A percentile compares a stretch with the other conserved stretches of the same genome.
These are phyloP conservation scores for Thelonectria discophora DNA, from an alignment of 2,329 filamentous ascomycete species.

Conservation along the genomic window DNA sequence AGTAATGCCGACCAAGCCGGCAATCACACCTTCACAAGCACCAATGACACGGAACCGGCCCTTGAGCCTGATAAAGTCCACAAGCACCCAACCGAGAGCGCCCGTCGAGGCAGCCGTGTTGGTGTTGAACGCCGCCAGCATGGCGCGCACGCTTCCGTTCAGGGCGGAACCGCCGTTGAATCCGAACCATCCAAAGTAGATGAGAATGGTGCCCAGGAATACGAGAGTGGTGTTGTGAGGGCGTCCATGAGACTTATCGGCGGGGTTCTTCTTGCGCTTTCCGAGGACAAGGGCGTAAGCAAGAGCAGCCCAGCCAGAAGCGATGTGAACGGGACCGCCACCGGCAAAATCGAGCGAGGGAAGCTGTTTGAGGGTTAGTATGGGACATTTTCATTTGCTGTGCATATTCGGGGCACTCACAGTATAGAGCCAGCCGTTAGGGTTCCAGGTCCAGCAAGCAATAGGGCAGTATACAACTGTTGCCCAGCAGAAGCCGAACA, in stretches of 20 bases:
- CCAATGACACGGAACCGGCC: constrained; percentile 42
- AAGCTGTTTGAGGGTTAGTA: constrained; percentile 8
- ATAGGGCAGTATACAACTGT: constrained; percentile 69
- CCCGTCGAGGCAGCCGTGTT: constrained; percentile 65
- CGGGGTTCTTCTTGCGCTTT: constrained; percentile 60
- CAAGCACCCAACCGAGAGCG: constrained; percentile 60
- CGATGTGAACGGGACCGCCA: constrained; percentile 70
- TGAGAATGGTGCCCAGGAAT: constrained; percentile 69
- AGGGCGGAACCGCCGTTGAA: constrained; percentile 61
- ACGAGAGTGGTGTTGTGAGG: constrained; percentile 71
- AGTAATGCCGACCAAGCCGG: constrained; percentile 66
- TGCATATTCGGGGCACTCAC: constrained; percentile 51
- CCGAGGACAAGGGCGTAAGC: constrained; percentile 71
- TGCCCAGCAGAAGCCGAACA: constrained; percentile 70
- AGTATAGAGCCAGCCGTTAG: constrained; percentile 69
- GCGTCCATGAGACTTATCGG: constrained; percentile 54
- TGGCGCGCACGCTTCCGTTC: constrained; percentile 59
- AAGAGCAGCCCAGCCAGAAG: constrained; percentile 67
- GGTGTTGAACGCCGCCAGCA: constrained; percentile 66
- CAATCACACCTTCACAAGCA: constrained; percentile 57
- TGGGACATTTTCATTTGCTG: no score
- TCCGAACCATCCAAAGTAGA: constrained; percentile 69
- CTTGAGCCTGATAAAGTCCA: constrained; percentile 59
- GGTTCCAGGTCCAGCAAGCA: constrained; percentile 73
- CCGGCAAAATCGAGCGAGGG: constrained; percentile 64